These are phyloP conservation scores for Strobilomyces confusus DNA, from an alignment of 768 basidiomycete species.

Conservation along the genomic window DNA sequence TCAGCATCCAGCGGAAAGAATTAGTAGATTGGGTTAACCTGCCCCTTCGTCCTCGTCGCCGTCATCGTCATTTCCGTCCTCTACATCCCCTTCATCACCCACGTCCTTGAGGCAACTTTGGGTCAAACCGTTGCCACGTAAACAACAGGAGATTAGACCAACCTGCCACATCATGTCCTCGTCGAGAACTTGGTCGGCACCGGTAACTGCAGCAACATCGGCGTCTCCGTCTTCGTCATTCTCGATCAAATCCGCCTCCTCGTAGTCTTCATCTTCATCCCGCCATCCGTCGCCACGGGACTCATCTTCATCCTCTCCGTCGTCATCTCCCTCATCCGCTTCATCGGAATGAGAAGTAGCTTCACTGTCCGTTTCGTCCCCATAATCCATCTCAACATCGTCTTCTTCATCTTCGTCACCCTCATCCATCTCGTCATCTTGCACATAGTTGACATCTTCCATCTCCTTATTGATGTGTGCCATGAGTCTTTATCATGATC, in stretches of 20 bases:
- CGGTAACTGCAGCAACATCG: slow-evolving; percentile 48
- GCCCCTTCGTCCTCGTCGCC: slow-evolving; percentile 38
- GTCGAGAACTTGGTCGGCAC: slow-evolving; percentile 45
- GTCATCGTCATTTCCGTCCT: slow-evolving; percentile 59
- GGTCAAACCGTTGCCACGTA: slow-evolving; percentile 10
- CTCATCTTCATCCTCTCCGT: slow-evolving; percentile 56
- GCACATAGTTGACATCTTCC: slow-evolving; percentile 68
- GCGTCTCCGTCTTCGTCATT: slow-evolving; percentile 54
- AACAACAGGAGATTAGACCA: slow-evolving; percentile 14
- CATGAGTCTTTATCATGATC: slow-evolving; percentile 15
- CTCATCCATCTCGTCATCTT: slow-evolving; percentile 77
- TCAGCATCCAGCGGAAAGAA: slow-evolving; percentile 8
- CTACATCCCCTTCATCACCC: slow-evolving; percentile 49
- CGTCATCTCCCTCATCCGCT: slow-evolving; percentile 59
- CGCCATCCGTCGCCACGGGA: slow-evolving; percentile 48
- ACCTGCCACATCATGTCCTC: slow-evolving; percentile 60
- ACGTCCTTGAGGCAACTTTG: slow-evolving; percentile 41
- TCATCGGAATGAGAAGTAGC: slow-evolving; percentile 76
- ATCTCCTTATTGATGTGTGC: slow-evolving; percentile 57
- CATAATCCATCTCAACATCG: slow-evolving; percentile 86
- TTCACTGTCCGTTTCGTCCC: slow-evolving; percentile 77
- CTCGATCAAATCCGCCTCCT: slow-evolving; percentile 58
- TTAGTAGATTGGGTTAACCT: slow-evolving; percentile 10
- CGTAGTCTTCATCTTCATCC: slow-evolving; percentile 50
- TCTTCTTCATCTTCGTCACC: slow-evolving; percentile 78